Percentiles rank a stretch among this genome's conserved stretches.
Conservation (phyloP, 257 asterid genomes). For the Gentiana straminea region DNA sequence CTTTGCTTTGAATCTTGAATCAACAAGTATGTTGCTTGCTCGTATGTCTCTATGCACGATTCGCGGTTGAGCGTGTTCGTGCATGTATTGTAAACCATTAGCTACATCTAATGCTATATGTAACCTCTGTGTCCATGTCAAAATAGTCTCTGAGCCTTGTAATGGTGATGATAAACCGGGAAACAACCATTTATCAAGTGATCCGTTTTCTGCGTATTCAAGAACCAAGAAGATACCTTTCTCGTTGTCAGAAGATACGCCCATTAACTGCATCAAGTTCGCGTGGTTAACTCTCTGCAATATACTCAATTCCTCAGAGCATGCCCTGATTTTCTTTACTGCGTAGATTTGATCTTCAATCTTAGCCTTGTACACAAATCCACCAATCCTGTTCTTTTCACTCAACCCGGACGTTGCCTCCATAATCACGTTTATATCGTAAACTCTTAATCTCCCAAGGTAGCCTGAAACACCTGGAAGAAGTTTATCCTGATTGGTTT, state of each 20-base stretch:
- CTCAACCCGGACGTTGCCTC: slow-evolving; percentile 49
- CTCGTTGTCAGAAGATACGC: slow-evolving; percentile 44
- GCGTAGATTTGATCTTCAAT: slow-evolving; percentile 37
- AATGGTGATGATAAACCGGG: slow-evolving; percentile 17
- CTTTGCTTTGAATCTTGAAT: slow-evolving; percentile 60
- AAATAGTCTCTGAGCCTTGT: slow-evolving; percentile 14
- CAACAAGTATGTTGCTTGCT: slow-evolving; percentile 56
- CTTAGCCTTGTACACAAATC: slow-evolving; percentile 49
- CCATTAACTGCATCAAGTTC: slow-evolving; percentile 56
- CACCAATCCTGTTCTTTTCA: slow-evolving; percentile 40
- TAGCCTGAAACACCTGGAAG: slow-evolving; percentile 70
- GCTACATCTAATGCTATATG: slow-evolving; percentile 62
- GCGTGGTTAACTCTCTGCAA: slow-evolving; percentile 61
- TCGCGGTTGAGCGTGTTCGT: slow-evolving; percentile 65
- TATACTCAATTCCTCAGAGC: slow-evolving; percentile 45
- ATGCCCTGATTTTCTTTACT: slow-evolving; percentile 50
- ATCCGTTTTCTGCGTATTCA: slow-evolving; percentile 59
- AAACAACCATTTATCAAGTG: slow-evolving; percentile 53
- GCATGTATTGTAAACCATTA: slow-evolving; percentile 77
- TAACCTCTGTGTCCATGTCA: slow-evolving; percentile 55
- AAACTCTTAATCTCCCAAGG: slow-evolving; percentile 48
- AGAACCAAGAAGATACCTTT: slow-evolving; percentile 46
- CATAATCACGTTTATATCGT: slow-evolving; percentile 44
- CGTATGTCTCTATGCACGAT: slow-evolving; percentile 50
- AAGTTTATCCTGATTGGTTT: slow-evolving; percentile 44